phyloP scores from a whole-genome alignment of 352 stramenopile species.

The Globisporangium abappressorium region DNA sequence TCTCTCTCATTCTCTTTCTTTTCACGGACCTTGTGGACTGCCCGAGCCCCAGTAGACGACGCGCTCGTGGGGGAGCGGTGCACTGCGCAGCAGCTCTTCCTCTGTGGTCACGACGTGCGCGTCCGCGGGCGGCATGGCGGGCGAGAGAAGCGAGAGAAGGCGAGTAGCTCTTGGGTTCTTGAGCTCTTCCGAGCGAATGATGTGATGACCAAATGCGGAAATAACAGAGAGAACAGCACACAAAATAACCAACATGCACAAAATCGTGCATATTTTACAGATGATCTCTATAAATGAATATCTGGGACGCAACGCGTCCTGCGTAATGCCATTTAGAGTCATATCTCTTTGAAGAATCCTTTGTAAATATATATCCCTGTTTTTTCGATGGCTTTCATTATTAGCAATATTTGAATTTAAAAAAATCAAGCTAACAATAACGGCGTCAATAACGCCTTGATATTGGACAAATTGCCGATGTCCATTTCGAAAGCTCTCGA shows the following conservation, averaged over 20 bases:
- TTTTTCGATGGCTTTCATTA: not conserved
- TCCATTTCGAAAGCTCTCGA: not conserved
- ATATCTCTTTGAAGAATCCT: not conserved
- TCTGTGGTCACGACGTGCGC: constrained; percentile 35
- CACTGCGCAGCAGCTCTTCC: constrained; percentile 51
- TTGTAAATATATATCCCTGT: not conserved
- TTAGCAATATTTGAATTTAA: no score
- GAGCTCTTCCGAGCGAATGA: not conserved
- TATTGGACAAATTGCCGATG: not conserved
- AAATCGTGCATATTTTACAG: not conserved
- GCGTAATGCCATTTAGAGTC: not conserved
- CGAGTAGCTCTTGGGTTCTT: not conserved
- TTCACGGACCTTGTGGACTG: constrained; percentile 62
- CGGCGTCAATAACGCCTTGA: no score
- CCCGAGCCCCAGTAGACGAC: constrained; percentile 84
- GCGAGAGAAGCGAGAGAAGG: not conserved
- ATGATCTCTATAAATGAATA: not conserved
- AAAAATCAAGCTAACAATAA: no score
- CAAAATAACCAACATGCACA: not conserved
- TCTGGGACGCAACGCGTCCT: not conserved
- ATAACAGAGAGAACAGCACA: not conserved
- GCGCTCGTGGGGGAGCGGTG: constrained; percentile 62
- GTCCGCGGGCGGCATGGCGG: constrained; percentile 7
- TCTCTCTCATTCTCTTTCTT: not conserved
- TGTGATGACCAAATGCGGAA: not conserved